Base-by-base conservation (phyloP, 805 yeast species). In the Yarrowia hollandica region DNA sequence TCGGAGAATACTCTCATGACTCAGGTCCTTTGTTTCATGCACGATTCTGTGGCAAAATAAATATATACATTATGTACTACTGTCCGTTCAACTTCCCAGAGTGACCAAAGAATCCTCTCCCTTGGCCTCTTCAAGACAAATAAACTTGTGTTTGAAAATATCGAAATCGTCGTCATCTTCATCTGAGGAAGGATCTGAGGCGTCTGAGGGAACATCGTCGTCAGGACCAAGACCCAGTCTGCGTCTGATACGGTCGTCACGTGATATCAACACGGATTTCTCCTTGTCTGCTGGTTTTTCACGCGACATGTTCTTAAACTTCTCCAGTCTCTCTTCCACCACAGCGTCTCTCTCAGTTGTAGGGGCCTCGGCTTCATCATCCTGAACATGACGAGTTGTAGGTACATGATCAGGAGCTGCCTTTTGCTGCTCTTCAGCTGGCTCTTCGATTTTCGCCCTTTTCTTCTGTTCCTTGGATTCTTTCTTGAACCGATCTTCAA, bases 71-170 rank as follows among this genome's bases (percentile, higher is more conserved):
- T 14, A 18, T 3, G 18, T 25, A 31, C 34, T n/a, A 12, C 34
- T 31, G 7, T 6, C n/a, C 34, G 25, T n/a, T n/a, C 60, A 60
- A n/a, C 37, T 5, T 5, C 38, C 44, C 35, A 52, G n/a, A 2
- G 58, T 52, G 2, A 52, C 44, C 44, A 52, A 52, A 14, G 58
- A 52, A 11, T 52, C 55, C 16, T 33, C 44, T 1, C 34, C 58
- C 44, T 25, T 37, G 0, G 23, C 58, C 3, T 52, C 58, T 9
- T 52, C 58, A 3, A 44, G 58, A 35, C 42, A 52, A 14, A 35
- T 26, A 12, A 52, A 52, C 44, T 21, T 34, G 44, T 52, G 58
- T 5, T 16, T 25, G 26, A 35, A 52, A 18, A 52, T 52, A 28
- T 52, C 58, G 30, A 52, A 35, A 3, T 52, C 44, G 7, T 30